Evolutionary conservation across 352 stramenopile genomes (phyloP), one percentile per base, ranked within the genome.

Genomic region (Globisporangium solare): DNA sequence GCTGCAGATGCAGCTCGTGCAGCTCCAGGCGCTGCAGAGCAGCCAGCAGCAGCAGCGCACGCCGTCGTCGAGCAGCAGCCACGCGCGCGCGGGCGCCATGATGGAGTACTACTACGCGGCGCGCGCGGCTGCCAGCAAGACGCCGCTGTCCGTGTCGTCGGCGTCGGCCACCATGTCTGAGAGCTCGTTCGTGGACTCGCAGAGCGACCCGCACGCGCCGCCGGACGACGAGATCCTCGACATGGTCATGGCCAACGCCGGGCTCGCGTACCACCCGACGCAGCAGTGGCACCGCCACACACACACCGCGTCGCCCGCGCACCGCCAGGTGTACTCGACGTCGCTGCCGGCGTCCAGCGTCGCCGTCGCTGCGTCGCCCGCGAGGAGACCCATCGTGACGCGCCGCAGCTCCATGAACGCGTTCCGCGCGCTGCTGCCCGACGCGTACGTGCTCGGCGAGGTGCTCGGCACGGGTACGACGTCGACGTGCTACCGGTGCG

Each of bases 401-500:
- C 58, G 50, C 35, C 58, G 51, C 15, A 37, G 58, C 13, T 64
- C 58, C 6, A 64, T 37, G 43, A 57, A 58, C 43, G 53, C 58
- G 58, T 83, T 83, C 62, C 70, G 73, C 6, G 48, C 57, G 3
- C 63, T 84, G 14, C 56, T 84, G 13, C 74, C 71, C 0, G 41
- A 64, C 13, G 8, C 58, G n/a, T 91, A 88, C 54, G 55, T 70
- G 37, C 68, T 91, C 3, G 76, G 86, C 47, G 80, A 83, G 35
- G 64, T 87, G 17, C 70, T 82, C 21, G 81, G 81, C 20, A 77
- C 71, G 43, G 81, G 81, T 12, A 91, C 78, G 20, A 91, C 81
- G 10, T 89, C 78, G 14, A 89, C 71, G 39, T 89, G 78, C 59
- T 89, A 88, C 64, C 73, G 76, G 12, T 88, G 74, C 49, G 60